These are phyloP conservation scores for sweet orange (Citrus sinensis) DNA, from an alignment of 345 rosid genomes.

Conservation along the genomic window DVS_A1.0 CM039164.1:26134501-26135000, in stretches of 20 bases:
- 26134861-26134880: too few species aligned
- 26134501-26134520: too few species aligned
- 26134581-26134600: too few species aligned
- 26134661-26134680: too few species aligned
- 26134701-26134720: conserved; percentile 22
- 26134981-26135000: background rate
- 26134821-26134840: conserved; percentile 19
- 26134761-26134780: background rate
- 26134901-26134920: too few species aligned
- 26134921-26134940: too few species aligned
- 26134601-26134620: background rate
- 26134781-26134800: background rate
- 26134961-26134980: background rate
- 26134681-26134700: background rate
- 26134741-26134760: conserved; percentile 3
- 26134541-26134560: too few species aligned
- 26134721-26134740: background rate
- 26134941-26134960: too few species aligned
- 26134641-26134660: background rate
- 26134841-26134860: background rate
- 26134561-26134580: too few species aligned
- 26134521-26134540: too few species aligned
- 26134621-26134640: background rate
- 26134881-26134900: too few species aligned
- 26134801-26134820: conserved; percentile 11